Percentiles rank a stretch among this genome's conserved stretches.
These are phyloP conservation scores for Suillus bovinus DNA, from an alignment of 768 basidiomycete species.

Conservation along the genomic window DNA sequence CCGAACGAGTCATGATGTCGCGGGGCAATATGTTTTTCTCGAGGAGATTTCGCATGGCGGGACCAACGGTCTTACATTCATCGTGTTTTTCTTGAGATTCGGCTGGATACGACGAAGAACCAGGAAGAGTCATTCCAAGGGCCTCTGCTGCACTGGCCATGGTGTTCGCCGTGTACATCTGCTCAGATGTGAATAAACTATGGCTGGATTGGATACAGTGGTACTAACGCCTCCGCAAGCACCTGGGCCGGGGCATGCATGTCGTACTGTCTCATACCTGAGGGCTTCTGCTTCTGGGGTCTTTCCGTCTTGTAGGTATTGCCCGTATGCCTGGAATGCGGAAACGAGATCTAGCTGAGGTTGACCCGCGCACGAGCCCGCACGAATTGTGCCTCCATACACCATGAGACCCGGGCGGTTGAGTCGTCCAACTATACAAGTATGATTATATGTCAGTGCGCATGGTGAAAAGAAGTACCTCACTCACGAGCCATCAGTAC, in stretches of 20 bases:
- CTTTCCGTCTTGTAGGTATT: constrained; percentile 88
- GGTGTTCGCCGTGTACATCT: constrained; percentile 99
- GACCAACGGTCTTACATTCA: constrained; percentile 81
- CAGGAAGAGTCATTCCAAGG: constrained; percentile 93
- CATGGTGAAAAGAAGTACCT: background rate
- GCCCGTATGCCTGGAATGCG: constrained; percentile 97
- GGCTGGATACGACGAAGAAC: constrained; percentile 96
- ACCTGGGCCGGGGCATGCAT: constrained; percentile 97
- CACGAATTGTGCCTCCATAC: constrained; percentile 93
- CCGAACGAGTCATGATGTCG: constrained; percentile 95
- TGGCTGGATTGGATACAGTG: constrained; percentile 1
- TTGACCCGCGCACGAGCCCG: constrained; percentile 87
- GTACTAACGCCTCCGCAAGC: constrained; percentile 92
- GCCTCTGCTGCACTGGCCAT: constrained; percentile 97
- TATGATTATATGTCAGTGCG: constrained; percentile 7
- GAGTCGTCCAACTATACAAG: constrained; percentile 75
- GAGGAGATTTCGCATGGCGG: constrained; percentile 83
- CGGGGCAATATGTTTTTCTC: constrained; percentile 90
- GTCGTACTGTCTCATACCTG: constrained; percentile 84
- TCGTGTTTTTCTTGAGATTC: constrained; percentile 84
- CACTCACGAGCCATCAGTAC: constrained; percentile 92
- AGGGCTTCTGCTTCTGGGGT: constrained; percentile 80
- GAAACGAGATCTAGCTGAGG: constrained; percentile 94
- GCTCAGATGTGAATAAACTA: constrained; percentile 10
- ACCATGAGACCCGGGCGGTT: constrained; percentile 98